Base-by-base conservation (phyloP, 257 asterid genomes). In the Scutellaria galericulata region DNA sequence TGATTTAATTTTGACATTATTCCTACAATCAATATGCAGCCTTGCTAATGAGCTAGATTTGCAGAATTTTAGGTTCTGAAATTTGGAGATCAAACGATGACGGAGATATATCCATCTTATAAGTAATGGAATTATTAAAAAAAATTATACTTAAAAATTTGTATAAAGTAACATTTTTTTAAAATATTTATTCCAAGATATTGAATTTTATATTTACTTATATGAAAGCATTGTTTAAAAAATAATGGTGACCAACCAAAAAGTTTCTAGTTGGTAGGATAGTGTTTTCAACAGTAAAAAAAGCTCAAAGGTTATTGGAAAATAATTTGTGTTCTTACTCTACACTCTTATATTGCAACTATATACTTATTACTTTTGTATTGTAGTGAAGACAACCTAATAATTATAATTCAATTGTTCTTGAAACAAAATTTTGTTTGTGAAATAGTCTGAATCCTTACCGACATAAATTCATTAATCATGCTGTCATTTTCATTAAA, bases 221-320 rank as follows among this genome's bases (percentile, higher is more conserved):
- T 51, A 15, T 51, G 14, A 14, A n/a, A 5, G n/a, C n/a, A 54
- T 20, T 24, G 44, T 4, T 3, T n/a, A 22, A 13, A 67, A 56
- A 15, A 59, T 54, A 35, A 60, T 67, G 46, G 59, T 53, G 54
- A 60, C 40, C 70, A 74, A 74, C 70, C 63, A 69, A 57, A 78
- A 74, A 69, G 76, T 71, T 47, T 56, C 0, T 56, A 74, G 83
- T 74, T 60, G 83, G 73, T 79, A 35, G 10, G 60, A 51, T 62
- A 77, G 72, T 24, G 66, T 64, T 79, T 69, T 74, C 79, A 57
- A 15, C 42, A 56, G 24, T 56, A 7, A 11, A 15, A 22, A 9
- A 39, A 50, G 65, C 59, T 14, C 48, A 64, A 65, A 15, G 27
- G 61, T 54, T 64, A 9, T 47, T 48, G 69, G 69, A 56, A 66